Evolutionary conservation across 805 yeast genomes (phyloP).

Genomic region (Pichia insulana): DNA sequence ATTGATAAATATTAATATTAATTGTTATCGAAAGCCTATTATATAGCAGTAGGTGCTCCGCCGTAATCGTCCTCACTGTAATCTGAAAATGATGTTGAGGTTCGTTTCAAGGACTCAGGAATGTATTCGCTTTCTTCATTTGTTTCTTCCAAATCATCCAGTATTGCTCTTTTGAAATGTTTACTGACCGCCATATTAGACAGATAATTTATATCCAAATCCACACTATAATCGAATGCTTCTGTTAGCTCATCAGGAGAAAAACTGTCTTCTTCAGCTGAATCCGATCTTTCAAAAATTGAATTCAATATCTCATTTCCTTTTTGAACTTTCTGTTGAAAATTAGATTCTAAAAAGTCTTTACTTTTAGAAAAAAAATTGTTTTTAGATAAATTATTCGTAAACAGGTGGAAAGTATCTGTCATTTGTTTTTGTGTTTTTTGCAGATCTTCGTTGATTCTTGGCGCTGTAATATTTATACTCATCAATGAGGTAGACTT

Average conservation of each 20-base stretch:
- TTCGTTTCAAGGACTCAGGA: neutral
- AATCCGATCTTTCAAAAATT: conserved; percentile 6
- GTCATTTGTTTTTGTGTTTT: conserved; percentile 12
- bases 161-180: conserved; percentile 5
- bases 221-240: conserved; percentile 20
- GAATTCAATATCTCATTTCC: conserved; percentile 13
- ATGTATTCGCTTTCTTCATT: conserved; percentile 8
- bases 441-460: conserved; percentile 1
- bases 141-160: conserved; percentile 10
- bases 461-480: conserved; percentile 5
- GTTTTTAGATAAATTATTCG: conserved; percentile 20
- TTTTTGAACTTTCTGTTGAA: conserved; percentile 12
- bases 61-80: conserved; percentile 20
- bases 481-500: conserved; percentile 13
- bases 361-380: conserved; percentile 21
- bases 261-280: conserved; percentile 1
- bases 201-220: conserved; percentile 10
- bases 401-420: conserved; percentile 18
- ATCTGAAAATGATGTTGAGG: neutral
- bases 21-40: neutral
- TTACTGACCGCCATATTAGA: conserved; percentile 6
- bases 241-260: conserved; percentile 17
- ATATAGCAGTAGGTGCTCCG: conserved; percentile 14
- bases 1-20: conserved; percentile 1
- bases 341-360: conserved; percentile 20